Conservation (phyloP, 768 basidiomycete genomes). For the Trametopsis cervina region DNA sequence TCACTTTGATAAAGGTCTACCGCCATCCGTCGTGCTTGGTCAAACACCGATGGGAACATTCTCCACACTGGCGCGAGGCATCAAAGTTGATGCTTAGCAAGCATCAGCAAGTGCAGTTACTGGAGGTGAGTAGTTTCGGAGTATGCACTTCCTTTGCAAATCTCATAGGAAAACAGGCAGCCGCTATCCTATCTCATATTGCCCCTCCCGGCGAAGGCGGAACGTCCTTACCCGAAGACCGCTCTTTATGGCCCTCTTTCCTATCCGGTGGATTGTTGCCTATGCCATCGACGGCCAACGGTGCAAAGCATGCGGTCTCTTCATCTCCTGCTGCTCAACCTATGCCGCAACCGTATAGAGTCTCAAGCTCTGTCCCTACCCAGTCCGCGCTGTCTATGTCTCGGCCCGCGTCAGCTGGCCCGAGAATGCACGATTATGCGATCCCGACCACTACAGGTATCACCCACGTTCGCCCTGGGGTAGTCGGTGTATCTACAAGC, state of each 20-base stretch:
- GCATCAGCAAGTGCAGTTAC: constrained; percentile 94
- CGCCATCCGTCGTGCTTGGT: constrained; percentile 92
- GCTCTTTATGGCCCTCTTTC: constrained; percentile 86
- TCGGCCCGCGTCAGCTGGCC: constrained; percentile 35
- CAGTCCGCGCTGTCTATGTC: constrained; percentile 19
- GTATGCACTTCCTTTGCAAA: background rate
- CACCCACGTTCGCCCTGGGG: constrained; percentile 55
- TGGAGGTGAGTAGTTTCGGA: constrained; percentile 54
- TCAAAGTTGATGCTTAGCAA: constrained; percentile 88
- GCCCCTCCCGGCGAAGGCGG: constrained; percentile 56
- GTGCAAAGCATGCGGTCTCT: constrained; percentile 8
- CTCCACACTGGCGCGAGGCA: constrained; percentile 92
- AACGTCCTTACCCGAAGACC: constrained; percentile 87
- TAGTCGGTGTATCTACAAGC: constrained; percentile 34
- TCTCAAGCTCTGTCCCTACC: constrained; percentile 51
- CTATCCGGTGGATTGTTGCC: constrained; percentile 66
- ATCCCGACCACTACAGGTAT: constrained; percentile 38
- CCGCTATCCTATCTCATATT: constrained; percentile 89
- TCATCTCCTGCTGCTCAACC: constrained; percentile 14
- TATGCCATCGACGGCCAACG: constrained; percentile 29
- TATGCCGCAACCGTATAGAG: constrained; percentile 16
- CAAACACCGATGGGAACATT: constrained; percentile 98
- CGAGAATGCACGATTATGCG: constrained; percentile 62
- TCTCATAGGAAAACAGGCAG: constrained; percentile 48
- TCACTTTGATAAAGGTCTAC: constrained; percentile 47